A percentile compares a stretch with the other conserved stretches of the same genome.
These are phyloP conservation scores for Begonia masoniana DNA, from an alignment of 306 rosid genomes.

Conservation along the genomic window DNA sequence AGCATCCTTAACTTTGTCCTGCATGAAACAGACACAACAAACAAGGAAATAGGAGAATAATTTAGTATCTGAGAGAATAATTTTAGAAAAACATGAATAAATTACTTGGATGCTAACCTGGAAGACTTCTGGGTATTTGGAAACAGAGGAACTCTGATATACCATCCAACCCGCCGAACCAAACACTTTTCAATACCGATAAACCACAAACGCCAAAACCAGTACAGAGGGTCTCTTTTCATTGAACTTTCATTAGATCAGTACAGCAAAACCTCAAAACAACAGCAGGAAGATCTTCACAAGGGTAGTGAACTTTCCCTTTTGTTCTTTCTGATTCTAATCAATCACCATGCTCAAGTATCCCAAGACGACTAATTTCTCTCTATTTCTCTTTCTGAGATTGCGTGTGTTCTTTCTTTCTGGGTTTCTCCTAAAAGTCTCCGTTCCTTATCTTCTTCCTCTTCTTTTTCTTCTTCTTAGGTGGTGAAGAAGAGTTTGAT, in stretches of 20 bases:
- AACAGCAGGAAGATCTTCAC: constrained; percentile 3
- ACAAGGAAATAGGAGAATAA: background rate
- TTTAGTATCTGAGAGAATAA: background rate
- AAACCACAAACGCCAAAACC: constrained; percentile 12
- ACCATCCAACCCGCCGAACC: constrained; percentile 28
- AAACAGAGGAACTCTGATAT: constrained; percentile 31
- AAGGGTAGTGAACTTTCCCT: constrained; percentile 6
- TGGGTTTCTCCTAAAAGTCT: constrained; percentile 9
- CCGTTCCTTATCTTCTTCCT: constrained; percentile 7
- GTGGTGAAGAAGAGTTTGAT: constrained; percentile 32
- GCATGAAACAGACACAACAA: background rate
- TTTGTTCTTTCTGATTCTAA: constrained; percentile 12
- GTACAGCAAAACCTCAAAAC: constrained; percentile 10
- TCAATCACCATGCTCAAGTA: constrained; percentile 46
- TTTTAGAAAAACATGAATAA: background rate
- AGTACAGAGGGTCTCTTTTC: constrained; percentile 9
- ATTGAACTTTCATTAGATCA: constrained; percentile 1
- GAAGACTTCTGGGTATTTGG: constrained; percentile 30
- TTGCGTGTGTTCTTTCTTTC: background rate
- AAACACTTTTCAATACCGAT: constrained; percentile 45
- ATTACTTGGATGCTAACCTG: constrained; percentile 25
- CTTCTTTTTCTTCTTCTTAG: constrained; percentile 4
- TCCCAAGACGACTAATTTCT: constrained; percentile 24
- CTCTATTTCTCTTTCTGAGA: constrained; percentile 6
- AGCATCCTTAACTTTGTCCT: background rate